These are phyloP conservation scores for Microbotryomycetes sp. DNA, from an alignment of 1,284 basidiomycete species.

Conservation along the genomic window DNA sequence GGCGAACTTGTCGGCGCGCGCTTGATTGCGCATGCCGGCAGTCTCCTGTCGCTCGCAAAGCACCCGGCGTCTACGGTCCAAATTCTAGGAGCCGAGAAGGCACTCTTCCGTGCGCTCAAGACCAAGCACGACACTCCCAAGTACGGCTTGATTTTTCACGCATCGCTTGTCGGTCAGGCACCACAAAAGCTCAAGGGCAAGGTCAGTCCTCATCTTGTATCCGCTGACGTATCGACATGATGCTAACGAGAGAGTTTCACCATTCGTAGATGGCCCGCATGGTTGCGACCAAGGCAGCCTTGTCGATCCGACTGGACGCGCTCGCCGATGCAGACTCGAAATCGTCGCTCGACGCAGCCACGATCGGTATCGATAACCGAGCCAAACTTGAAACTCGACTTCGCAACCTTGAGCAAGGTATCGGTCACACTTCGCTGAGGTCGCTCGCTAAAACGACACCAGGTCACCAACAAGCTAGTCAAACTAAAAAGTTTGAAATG, in stretches of 20 bases:
- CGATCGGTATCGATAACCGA: constrained; percentile 86
- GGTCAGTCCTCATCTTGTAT: constrained; percentile 43
- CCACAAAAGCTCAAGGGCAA: constrained; percentile 98
- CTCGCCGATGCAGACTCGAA: constrained; percentile 88
- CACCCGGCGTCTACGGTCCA: constrained; percentile 98
- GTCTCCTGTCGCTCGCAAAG: constrained; percentile 93
- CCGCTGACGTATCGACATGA: neutral
- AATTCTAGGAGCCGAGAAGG: constrained; percentile 97
- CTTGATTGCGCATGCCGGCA: constrained; percentile 95
- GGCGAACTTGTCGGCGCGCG: constrained; percentile 94
- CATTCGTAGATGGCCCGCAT: constrained; percentile 83
- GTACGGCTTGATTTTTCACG: constrained; percentile 48
- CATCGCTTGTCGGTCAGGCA: constrained; percentile 91
- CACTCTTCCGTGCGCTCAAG: constrained; percentile 92
- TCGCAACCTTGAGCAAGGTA: constrained; percentile 75
- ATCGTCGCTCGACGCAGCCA: constrained; percentile 62
- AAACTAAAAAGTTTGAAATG: constrained; percentile 67
- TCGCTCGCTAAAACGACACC: constrained; percentile 40
- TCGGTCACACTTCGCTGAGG: constrained; percentile 52
- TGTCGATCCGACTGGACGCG: constrained; percentile 94
- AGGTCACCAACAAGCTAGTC: constrained; percentile 50
- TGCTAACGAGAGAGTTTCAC: neutral
- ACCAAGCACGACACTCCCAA: constrained; percentile 99
- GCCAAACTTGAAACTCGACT: constrained; percentile 91
- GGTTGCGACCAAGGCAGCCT: constrained; percentile 95